phyloP scores from a whole-genome alignment of 176 grass and related monocot genomes.

The Oryza coarctata region DNA sequence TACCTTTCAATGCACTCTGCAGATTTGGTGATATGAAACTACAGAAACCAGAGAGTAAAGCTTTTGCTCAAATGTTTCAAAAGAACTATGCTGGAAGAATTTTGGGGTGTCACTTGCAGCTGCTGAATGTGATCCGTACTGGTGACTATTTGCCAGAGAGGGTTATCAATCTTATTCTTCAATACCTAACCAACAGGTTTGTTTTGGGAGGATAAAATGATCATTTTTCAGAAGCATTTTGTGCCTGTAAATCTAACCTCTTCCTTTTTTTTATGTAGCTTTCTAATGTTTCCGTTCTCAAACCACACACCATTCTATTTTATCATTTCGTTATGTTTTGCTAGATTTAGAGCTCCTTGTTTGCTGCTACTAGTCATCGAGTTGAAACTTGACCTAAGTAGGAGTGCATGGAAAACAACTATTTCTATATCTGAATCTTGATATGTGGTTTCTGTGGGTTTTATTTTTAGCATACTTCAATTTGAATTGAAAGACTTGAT shows the following conservation, averaged over 20 bases:
- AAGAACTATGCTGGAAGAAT: slow-evolving; percentile 87
- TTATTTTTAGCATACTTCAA: too few species aligned
- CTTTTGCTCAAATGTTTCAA: slow-evolving; percentile 95
- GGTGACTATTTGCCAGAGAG: slow-evolving; percentile 92
- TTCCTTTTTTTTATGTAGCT: background rate
- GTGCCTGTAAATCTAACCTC: background rate
- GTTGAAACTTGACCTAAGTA: too few species aligned
- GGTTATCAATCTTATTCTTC: slow-evolving; percentile 92
- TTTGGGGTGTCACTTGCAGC: slow-evolving; percentile 77
- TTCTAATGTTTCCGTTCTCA: background rate
- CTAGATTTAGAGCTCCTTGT: background rate
- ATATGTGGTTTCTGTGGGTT: too few species aligned
- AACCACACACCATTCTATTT: background rate
- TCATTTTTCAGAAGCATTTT: slow-evolving; percentile 17
- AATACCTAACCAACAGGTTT: slow-evolving; percentile 93
- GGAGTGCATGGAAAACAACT: too few species aligned
- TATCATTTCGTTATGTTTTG: background rate
- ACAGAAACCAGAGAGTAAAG: slow-evolving; percentile 86
- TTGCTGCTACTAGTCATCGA: background rate
- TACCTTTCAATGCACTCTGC: slow-evolving; percentile 12
- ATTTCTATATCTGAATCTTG: too few species aligned
- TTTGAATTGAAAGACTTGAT: too few species aligned
- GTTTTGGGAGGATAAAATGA: slow-evolving; percentile 5
- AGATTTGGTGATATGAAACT: slow-evolving; percentile 97
- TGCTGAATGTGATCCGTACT: slow-evolving; percentile 81